These are phyloP conservation scores for Debaryomyces coudertii DNA, from an alignment of 1,139 yeast genomes.

Conservation along the genomic window DNA sequence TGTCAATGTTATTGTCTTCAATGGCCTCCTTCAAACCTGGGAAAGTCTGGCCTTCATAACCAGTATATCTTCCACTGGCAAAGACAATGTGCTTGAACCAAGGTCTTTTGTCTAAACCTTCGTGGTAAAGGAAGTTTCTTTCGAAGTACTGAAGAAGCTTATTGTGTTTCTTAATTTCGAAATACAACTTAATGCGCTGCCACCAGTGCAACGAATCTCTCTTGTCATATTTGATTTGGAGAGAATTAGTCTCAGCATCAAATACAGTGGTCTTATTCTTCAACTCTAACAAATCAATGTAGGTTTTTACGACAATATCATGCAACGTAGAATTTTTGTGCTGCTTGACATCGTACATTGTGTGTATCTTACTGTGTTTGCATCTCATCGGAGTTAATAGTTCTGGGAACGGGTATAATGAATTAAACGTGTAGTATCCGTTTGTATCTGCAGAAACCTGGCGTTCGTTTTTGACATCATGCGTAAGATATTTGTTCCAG, in stretches of 20 bases:
- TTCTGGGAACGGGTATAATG: slow-evolving; percentile 29
- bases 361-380: slow-evolving; percentile 20
- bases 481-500: slow-evolving; percentile 23
- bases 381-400: slow-evolving; percentile 22
- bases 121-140: slow-evolving; percentile 61
- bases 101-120: slow-evolving; percentile 67
- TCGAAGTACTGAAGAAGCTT: slow-evolving; percentile 58
- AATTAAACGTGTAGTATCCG: slow-evolving; percentile 25
- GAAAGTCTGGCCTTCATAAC: slow-evolving; percentile 80
- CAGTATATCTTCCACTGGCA: slow-evolving; percentile 85
- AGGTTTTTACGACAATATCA: slow-evolving; percentile 31
- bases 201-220: slow-evolving; percentile 39
- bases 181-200: slow-evolving; percentile 44
- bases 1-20: slow-evolving; percentile 62
- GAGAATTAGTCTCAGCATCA: slow-evolving; percentile 37
- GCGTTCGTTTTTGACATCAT: slow-evolving; percentile 21
- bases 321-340: slow-evolving; percentile 30
- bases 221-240: slow-evolving; percentile 41
- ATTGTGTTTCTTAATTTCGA: slow-evolving; percentile 42
- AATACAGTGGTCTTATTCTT: slow-evolving; percentile 32
- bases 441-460: slow-evolving; percentile 25
- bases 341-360: slow-evolving; percentile 15
- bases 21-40: slow-evolving; percentile 83
- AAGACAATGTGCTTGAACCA: slow-evolving; percentile 88
- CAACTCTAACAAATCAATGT: slow-evolving; percentile 30